Conservation (phyloP, 441 rosid species). For the Mallotus japonicus region DNA sequence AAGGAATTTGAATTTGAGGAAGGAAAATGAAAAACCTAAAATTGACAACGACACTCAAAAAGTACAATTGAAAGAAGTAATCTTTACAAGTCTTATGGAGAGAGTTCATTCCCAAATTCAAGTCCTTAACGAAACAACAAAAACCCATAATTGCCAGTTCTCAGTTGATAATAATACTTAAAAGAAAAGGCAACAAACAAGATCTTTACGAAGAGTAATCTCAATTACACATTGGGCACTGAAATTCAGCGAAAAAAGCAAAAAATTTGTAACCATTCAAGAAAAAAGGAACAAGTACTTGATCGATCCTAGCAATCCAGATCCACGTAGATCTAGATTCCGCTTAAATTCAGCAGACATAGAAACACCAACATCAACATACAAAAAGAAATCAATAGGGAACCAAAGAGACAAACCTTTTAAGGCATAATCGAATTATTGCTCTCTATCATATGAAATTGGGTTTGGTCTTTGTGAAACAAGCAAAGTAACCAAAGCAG, state of each 20-base stretch:
- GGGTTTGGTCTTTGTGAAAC: no score
- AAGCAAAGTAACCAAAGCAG: no score
- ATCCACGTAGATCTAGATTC: slow-evolving; percentile 11
- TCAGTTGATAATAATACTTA: background rate
- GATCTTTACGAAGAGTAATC: background rate
- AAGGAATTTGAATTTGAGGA: background rate
- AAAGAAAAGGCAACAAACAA: background rate
- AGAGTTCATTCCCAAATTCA: background rate
- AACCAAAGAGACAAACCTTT: background rate
- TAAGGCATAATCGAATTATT: background rate
- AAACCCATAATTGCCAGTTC: background rate
- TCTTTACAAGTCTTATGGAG: background rate
- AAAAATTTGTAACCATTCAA: background rate
- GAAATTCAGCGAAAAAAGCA: background rate
- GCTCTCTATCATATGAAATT: background rate
- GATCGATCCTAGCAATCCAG: background rate
- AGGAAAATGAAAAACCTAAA: background rate
- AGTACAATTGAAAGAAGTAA: background rate
- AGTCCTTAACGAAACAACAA: background rate
- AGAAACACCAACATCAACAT: background rate
- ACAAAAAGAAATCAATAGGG: background rate
- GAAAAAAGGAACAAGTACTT: background rate
- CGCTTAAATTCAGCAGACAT: background rate
- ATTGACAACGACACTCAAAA: background rate
- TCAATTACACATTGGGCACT: background rate